Base-by-base conservation (phyloP, 2,329 filamentous ascomycete genomes). In the Ceratocystis eucalypticola region DNA sequence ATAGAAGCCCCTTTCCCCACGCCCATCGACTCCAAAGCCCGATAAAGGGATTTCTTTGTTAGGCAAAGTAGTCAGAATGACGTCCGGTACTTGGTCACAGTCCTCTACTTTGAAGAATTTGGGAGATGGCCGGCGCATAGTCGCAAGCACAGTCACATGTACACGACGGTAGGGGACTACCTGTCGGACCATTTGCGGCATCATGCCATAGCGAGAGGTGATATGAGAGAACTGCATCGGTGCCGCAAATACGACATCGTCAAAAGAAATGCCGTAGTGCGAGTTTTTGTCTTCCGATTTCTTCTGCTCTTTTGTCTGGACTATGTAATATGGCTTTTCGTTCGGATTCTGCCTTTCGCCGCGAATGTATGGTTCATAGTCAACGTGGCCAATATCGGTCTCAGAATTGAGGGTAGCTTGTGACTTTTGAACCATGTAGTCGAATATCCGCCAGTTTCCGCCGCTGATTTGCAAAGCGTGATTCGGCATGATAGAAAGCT, bases 401-500 rank as follows among this genome's bases (percentile, higher is more conserved):
- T 92, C 88, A 28, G 89, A 77, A 48, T 78, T 77, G 4, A 92
- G 70, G 0, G 78, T 75, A 0, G 88, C 85, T 2, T 80, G 77
- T 1, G 89, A 87, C 0, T 79, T 76, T 46, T 82, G 79, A 1
- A 93, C 77, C 88, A 96, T 95, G 57, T 80, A 77, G n/a, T 87
- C 82, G 73, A 99, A 99, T 65, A 99, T 96, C 71, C 84, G 86
- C 91, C 92, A 97, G 74, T 97, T 99, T 1, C 94, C 94, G 5
- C 91, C 91, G 15, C 83, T 76, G 0, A 97, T 82, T 20, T 88
- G 80, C 73, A 91, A 84, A 0, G 92, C 90, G 5, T 91, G 91
- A 64, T 93, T 87, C 0, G 91, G 88, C 1, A 92, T 89, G 85
- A 97, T 90, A 55, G 91, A 93, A 1, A 95, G 88, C 78, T 80